Base-by-base conservation (phyloP, 805 yeast genomes). In the Lachancea quebecensis region DNA sequence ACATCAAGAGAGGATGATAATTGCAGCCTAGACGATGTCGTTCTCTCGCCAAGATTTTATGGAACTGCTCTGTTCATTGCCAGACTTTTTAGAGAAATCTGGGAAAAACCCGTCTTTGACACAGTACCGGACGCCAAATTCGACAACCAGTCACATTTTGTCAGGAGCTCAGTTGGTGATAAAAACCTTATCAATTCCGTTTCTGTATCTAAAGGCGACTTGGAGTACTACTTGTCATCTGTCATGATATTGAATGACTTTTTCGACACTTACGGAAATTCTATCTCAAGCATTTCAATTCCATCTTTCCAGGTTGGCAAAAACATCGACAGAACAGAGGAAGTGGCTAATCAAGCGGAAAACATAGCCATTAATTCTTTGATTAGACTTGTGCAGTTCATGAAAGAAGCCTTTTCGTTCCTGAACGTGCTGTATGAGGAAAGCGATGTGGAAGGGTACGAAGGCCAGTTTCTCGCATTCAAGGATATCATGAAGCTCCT, bases 341-440 rank as follows among this genome's bases (percentile, higher is more conserved):
- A 85, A 52, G 79, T 84, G 36, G 82, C 89, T 37, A 69, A 79
- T 45, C 90, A 93, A 64, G 95, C 96, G 1, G 99, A 93, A 61
- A 89, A 87, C 56, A 81, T 88, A 56, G 96, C 95, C 6, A 77
- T 91, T 52, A 80, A 81, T 25, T 80, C 96, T 0, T 67, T 93
- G 33, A 71, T 86, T 38, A 81, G 85, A 56, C 75, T 90, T 9
- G 74, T 90, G 45, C 78, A 77, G 44, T 80, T 87, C 6, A 79
- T 88, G 65, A 86, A 87, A 54, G 98, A 93, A 65, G 95, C 95
- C 0, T 70, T 91, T 29, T 88, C 97, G 1, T 93, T 93, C 60
- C 69, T 93, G 50, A 77, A 84, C 65, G 85, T 91, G 8, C 69
- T 93, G 47, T 73, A 82, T 50, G 95, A 88, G 54, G 96, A 89